Conservation (phyloP, 2,329 filamentous ascomycete genomes). For the Dothidotthia symphoricarpi region DNA sequence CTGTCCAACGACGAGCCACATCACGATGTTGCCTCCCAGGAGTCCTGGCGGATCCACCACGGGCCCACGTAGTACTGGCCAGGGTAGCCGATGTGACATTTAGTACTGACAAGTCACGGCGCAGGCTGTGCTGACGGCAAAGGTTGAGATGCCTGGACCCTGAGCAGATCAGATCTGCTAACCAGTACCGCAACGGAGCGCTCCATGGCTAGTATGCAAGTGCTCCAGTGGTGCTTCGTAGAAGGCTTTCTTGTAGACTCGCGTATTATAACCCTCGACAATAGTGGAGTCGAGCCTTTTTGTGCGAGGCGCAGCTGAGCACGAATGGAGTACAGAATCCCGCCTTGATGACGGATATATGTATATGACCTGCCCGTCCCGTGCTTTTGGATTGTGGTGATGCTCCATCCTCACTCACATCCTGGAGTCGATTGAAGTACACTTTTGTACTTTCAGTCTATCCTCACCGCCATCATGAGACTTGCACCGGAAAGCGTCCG, state of each 20-base stretch:
- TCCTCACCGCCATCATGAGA: conserved; percentile 26
- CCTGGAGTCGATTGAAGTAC: conserved; percentile 20
- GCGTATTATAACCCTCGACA: conserved; percentile 21
- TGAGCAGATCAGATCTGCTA: conserved; percentile 23
- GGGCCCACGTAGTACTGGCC: conserved; percentile 18
- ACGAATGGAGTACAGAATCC: conserved; percentile 16
- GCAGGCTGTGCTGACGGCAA: conserved; percentile 17
- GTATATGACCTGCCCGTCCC: conserved; percentile 31
- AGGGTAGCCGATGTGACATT: conserved; percentile 13
- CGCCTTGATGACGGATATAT: conserved; percentile 9
- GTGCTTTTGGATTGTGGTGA: conserved; percentile 28
- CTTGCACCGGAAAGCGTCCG: conserved; percentile 38
- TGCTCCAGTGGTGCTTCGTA: conserved; percentile 27
- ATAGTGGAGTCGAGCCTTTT: conserved; percentile 25
- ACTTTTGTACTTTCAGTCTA: conserved; percentile 15
- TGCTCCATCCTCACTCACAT: conserved; percentile 25
- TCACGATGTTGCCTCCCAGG: conserved; percentile 19
- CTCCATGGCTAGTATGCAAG: conserved; percentile 21
- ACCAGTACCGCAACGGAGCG: conserved; percentile 28
- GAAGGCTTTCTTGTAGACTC: conserved; percentile 15
- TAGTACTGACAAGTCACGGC: conserved; percentile 29
- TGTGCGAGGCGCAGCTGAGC: conserved; percentile 26
- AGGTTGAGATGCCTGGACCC: conserved; percentile 23
- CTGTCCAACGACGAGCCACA: conserved; percentile 31
- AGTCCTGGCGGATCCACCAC: conserved; percentile 21